Evolutionary conservation across 768 basidiomycete species (phyloP).

Genomic region (Rickenella mellea): DNA sequence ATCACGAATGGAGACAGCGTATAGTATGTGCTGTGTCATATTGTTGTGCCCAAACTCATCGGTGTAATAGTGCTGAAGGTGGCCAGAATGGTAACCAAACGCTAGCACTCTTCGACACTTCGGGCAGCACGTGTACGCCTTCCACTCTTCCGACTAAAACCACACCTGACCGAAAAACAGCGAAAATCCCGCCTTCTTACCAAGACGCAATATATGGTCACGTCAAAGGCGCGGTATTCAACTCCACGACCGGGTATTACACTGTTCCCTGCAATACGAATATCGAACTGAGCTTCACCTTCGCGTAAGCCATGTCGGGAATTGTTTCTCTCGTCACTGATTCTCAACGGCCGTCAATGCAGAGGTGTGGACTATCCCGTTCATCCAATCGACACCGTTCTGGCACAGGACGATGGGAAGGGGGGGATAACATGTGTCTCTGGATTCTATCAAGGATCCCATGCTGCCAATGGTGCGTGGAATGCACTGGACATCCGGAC

Average conservation of each 20-base stretch:
- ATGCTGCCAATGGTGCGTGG: background rate
- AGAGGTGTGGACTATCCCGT: conserved; percentile 6
- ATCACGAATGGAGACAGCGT: background rate
- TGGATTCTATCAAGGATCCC: background rate
- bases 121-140: conserved; percentile 14
- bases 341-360: background rate
- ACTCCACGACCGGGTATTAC: conserved; percentile 2
- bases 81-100: conserved; percentile 4
- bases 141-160: no score
- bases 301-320: conserved; percentile 8
- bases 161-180: no score
- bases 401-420: background rate
- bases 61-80: background rate
- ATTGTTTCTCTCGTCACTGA: background rate
- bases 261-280: conserved; percentile 9
- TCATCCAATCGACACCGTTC: conserved; percentile 7
- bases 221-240: conserved; percentile 4
- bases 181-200: conserved; percentile 4
- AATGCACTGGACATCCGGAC: no score
- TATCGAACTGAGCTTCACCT: conserved; percentile 8
- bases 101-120: conserved; percentile 11
- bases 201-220: conserved; percentile 12
- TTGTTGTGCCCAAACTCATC: background rate
- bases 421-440: conserved; percentile 3
- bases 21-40: background rate